Conservation (phyloP, 345 rosid species). For the Lumnitzera littorea region DNA sequence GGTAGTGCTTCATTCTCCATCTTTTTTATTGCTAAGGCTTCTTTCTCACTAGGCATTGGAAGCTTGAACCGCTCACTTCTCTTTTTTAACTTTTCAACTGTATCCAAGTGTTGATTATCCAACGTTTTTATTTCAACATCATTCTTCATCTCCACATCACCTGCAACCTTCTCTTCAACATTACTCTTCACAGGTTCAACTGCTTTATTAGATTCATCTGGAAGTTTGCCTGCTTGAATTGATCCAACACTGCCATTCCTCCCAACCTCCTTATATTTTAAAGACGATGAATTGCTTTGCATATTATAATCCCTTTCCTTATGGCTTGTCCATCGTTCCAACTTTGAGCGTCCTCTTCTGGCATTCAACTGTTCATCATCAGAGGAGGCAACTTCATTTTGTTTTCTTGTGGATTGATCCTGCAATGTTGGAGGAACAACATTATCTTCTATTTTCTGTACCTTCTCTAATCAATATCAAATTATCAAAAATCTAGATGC, state of each 20-base stretch:
- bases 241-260: constrained; percentile 31
- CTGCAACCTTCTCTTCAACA: constrained; percentile 38
- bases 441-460: constrained; percentile 31
- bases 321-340: constrained; percentile 97
- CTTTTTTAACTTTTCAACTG: constrained; percentile 95
- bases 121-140: constrained; percentile 42
- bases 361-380: constrained; percentile 79
- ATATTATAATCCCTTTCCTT: constrained; percentile 65
- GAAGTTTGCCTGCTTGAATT: constrained; percentile 26
- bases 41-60: constrained; percentile 85
- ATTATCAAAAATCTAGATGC: too few relatives aligned
- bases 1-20: constrained; percentile 53
- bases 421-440: constrained; percentile 25
- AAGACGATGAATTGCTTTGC: constrained; percentile 48
- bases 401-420: constrained; percentile 42
- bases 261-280: constrained; percentile 52
- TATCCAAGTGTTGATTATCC: constrained; percentile 75
- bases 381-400: constrained; percentile 51
- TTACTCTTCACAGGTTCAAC: constrained; percentile 32
- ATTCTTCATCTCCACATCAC: constrained; percentile 40
- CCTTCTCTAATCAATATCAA: constrained; percentile 3
- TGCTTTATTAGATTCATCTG: constrained; percentile 27
- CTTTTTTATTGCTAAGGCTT: constrained; percentile 42
- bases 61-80: constrained; percentile 97
- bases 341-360: constrained; percentile 74